These are phyloP conservation scores for Thelephora terrestris DNA, from an alignment of 1,284 basidiomycete genomes.

Conservation along the genomic window DNA sequence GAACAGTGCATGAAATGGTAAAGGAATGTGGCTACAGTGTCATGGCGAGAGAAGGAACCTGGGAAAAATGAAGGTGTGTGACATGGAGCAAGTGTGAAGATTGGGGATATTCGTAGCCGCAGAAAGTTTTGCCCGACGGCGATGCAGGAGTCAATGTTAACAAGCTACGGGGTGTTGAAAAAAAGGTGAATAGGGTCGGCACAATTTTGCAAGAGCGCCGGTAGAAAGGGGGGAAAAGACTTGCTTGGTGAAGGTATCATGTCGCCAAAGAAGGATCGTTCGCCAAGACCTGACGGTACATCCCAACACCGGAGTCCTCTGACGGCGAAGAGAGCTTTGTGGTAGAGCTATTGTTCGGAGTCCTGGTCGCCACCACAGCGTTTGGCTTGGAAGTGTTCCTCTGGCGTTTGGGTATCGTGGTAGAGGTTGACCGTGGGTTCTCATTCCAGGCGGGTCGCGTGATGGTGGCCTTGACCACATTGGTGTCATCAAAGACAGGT, in stretches of 20 bases:
- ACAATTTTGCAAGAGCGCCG: constrained; percentile 26
- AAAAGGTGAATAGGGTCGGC: constrained; percentile 12
- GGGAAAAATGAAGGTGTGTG: not conserved
- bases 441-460: constrained; percentile 60
- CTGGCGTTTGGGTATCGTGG: constrained; percentile 38
- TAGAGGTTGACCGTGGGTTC: constrained; percentile 40
- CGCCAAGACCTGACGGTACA: constrained; percentile 69
- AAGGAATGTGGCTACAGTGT: not conserved
- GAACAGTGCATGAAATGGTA: not conserved
- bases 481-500: constrained; percentile 37
- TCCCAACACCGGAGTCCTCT: constrained; percentile 72
- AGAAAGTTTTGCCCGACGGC: no score
- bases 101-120: no score
- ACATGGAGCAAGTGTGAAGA: no score
- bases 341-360: constrained; percentile 21
- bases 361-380: constrained; percentile 41
- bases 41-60: not conserved
- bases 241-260: no score
- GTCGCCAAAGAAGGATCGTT: constrained; percentile 50
- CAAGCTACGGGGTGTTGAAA: not conserved
- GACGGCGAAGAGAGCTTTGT: constrained; percentile 62
- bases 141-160: no score
- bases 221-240: no score
- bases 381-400: constrained; percentile 54
- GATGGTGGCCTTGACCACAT: constrained; percentile 50